Base-by-base conservation (phyloP, 345 rosid genomes). In the Cardiospermum halicacabum region DNA sequence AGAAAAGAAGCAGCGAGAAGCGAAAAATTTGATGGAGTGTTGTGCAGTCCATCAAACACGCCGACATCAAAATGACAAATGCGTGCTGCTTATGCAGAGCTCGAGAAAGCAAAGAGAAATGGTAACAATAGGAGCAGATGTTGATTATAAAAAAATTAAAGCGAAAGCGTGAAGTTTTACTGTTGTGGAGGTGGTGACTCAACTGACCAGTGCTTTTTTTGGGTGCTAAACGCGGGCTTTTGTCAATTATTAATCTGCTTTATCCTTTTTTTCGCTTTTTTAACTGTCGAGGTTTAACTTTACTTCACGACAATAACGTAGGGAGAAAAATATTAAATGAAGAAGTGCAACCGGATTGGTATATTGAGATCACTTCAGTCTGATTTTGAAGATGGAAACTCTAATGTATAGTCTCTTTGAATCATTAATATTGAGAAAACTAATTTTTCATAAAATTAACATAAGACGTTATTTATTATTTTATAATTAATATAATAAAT, bases 41-140 rank as follows among this genome's bases (percentile, higher is more conserved):
- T n/a, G 88, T 81, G 86, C 85, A 66, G 75, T 37, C 73, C 76
- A 75, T 55, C 82, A 69, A 69, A 70, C 83, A 80, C 69, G 78
- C 76, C 67, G 72, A 81, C 90, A 47, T 47, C 51, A 47, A 47
- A 1, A 78, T 79, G 59, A 77, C 77, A 60, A 21, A 65, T 51
- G 76, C 34, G 48, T 51, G 68, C 78, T 51, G 68, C 78, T 58
- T 68, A 73, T 71, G 78, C 81, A 73, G 83, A 74, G 81, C 74
- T 74, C 77, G 78, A 69, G 77, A 53, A 60, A 57, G 15, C 26
- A 15, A 7, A 49, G 45, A 58, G 60, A 69, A 69, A 70, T n/a
- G n/a, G n/a, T n/a, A n/a, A n/a, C n/a, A n/a, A n/a, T n/a, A n/a
- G n/a, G n/a, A n/a, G n/a, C n/a, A n/a, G n/a, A n/a, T n/a, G n/a